Evolutionary conservation across 2,329 filamentous ascomycete genomes (phyloP).

Genomic region (Fusarium floridanum): DNA sequence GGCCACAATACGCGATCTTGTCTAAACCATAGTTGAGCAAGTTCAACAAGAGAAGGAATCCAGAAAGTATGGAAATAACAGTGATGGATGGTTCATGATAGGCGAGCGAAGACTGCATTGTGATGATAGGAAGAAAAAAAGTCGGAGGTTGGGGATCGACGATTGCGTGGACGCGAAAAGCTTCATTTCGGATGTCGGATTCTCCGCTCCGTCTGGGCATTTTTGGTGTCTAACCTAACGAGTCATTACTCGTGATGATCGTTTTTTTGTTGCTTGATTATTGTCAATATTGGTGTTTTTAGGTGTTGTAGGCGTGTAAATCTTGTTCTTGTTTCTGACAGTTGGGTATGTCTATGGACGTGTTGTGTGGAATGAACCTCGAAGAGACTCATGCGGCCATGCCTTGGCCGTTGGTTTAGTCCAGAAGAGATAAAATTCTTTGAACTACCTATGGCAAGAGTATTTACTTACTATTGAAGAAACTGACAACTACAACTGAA

Average conservation of each 20-base stretch:
- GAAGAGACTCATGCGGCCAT: not conserved
- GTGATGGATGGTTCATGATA: conserved; percentile 74
- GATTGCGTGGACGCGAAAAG: not conserved
- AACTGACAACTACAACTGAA: not conserved
- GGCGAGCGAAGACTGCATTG: conserved; percentile 52
- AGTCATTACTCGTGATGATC: not conserved
- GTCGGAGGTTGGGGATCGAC: not conserved
- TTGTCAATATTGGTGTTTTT: not conserved
- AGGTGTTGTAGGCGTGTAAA: not conserved
- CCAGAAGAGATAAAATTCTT: too few relatives aligned
- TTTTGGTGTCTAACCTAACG: not conserved
- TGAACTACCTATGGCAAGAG: too few relatives aligned
- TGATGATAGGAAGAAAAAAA: not conserved
- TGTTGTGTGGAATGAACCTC: not conserved
- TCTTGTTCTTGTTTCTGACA: not conserved
- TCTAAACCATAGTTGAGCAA: conserved; percentile 69
- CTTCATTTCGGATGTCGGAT: not conserved
- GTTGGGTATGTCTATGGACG: not conserved
- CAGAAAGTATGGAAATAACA: conserved; percentile 70
- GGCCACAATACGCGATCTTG: conserved; percentile 73
- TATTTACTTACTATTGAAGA: not conserved
- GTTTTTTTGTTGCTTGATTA: not conserved
- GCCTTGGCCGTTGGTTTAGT: not conserved
- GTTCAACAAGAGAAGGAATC: conserved; percentile 75
- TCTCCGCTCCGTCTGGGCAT: not conserved